A percentile compares a stretch with the other conserved stretches of the same genome.
Evolutionary conservation across 768 basidiomycete species (phyloP).

Genomic region (Steccherinum ochraceum): DNA sequence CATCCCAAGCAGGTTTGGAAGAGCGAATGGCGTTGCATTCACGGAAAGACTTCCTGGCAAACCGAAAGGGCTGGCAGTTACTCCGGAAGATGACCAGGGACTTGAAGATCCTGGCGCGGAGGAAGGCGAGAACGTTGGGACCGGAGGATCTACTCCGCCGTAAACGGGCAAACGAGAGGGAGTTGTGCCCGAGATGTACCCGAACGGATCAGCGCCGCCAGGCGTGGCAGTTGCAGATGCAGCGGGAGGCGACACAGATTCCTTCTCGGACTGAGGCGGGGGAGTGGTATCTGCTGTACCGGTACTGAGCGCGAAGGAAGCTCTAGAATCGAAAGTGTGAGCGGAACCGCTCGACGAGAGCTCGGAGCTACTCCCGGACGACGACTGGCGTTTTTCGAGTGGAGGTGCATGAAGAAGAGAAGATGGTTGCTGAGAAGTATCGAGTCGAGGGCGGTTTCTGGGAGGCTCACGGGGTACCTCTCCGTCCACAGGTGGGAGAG

Average conservation of each 20-base stretch:
- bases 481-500: slow-evolving; percentile 21
- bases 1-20: not conserved
- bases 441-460: slow-evolving; percentile 16
- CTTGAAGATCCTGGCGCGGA: not conserved
- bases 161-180: not conserved
- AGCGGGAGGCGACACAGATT: not conserved
- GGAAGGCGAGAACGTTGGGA: not conserved
- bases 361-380: slow-evolving; percentile 2
- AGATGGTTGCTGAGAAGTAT: slow-evolving; percentile 8
- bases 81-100: not conserved
- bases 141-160: not conserved
- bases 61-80: not conserved
- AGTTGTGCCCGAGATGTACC: slow-evolving; percentile 10
- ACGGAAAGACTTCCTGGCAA: not conserved
- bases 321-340: not conserved
- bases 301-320: not conserved
- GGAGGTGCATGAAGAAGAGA: slow-evolving; percentile 7
- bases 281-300: slow-evolving; percentile 10
- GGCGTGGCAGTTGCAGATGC: not conserved
- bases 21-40: not conserved
- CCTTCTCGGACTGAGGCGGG: not conserved
- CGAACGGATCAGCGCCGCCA: slow-evolving; percentile 18
- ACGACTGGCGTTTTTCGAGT: slow-evolving; percentile 14
- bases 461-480: slow-evolving; percentile 22
- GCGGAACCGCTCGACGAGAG: slow-evolving; percentile 2